phyloP scores from a whole-genome alignment of 495 filamentous ascomycete species.

The Emericellopsis terricola region DNA sequence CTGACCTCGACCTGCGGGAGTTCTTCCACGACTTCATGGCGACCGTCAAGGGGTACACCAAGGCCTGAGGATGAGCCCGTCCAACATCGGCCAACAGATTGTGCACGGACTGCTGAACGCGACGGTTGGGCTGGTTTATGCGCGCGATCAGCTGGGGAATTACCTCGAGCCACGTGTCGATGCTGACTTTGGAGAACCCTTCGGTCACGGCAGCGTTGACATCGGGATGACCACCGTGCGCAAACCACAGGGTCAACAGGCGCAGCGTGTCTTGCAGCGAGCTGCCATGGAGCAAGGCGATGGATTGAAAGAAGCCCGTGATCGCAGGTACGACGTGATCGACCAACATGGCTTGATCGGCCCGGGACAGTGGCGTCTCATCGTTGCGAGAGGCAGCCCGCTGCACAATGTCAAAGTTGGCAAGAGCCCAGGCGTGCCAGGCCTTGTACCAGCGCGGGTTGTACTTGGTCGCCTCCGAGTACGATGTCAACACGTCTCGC shows the following conservation, averaged over 20 bases:
- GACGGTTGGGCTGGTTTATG: slow-evolving; percentile 83
- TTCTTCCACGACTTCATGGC: slow-evolving; percentile 81
- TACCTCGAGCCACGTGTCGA: slow-evolving; percentile 96
- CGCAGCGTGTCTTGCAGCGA: slow-evolving; percentile 90
- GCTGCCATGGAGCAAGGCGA: slow-evolving; percentile 74
- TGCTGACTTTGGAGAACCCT: slow-evolving; percentile 74
- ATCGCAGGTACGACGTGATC: slow-evolving; percentile 91
- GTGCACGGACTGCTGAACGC: slow-evolving; percentile 78
- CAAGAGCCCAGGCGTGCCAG: slow-evolving; percentile 98
- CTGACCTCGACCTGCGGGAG: slow-evolving; percentile 63
- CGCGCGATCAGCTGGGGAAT: slow-evolving; percentile 94
- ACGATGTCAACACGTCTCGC: slow-evolving; percentile 64
- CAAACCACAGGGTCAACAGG: slow-evolving; percentile 89
- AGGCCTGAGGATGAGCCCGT: slow-evolving; percentile 82
- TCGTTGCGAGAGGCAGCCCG: slow-evolving; percentile 42
- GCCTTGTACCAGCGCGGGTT: slow-evolving; percentile 94
- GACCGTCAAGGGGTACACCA: slow-evolving; percentile 98
- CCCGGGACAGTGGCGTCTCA: slow-evolving; percentile 36
- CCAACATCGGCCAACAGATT: slow-evolving; percentile 82
- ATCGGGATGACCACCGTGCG: slow-evolving; percentile 71
- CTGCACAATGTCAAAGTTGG: slow-evolving; percentile 96
- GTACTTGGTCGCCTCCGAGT: slow-evolving; percentile 77
- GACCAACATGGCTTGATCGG: slow-evolving; percentile 46
- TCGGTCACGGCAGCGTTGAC: slow-evolving; percentile 77
- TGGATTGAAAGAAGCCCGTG: slow-evolving; percentile 88